Percentiles rank a stretch among this genome's conserved stretches.
phyloP scores from a whole-genome alignment of 768 basidiomycete species.

The Phlebiopsis flavidoalba region DNA sequence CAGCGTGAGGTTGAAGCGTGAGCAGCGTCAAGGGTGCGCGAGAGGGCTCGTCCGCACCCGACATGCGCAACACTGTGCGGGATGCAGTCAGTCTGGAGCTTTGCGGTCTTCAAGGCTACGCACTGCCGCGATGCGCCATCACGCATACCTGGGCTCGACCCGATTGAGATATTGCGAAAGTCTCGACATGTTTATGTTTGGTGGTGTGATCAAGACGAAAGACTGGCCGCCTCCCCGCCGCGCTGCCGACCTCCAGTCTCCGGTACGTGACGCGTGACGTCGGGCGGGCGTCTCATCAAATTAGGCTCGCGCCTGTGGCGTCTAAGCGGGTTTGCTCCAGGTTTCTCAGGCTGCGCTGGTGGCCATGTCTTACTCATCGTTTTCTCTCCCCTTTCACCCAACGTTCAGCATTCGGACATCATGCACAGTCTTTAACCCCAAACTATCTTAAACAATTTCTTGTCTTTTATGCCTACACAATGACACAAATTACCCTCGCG shows the following conservation, averaged over 20 bases:
- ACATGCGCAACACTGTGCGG: slow-evolving; percentile 63
- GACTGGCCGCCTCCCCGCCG: not conserved
- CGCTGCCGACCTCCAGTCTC: not conserved
- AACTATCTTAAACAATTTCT: not conserved
- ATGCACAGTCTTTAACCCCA: not conserved
- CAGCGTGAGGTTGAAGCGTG: slow-evolving; percentile 53
- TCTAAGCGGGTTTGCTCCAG: not conserved
- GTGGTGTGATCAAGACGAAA: not conserved
- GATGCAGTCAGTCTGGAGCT: not conserved
- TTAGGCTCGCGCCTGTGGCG: not conserved
- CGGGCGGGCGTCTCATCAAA: not conserved
- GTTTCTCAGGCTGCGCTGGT: not conserved
- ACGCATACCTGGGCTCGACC: slow-evolving; percentile 31
- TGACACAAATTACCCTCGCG: not conserved
- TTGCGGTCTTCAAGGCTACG: slow-evolving; percentile 13
- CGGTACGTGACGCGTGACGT: not conserved
- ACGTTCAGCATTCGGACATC: not conserved
- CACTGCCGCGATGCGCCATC: slow-evolving; percentile 40
- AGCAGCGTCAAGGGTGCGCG: slow-evolving; percentile 63
- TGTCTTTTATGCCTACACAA: not conserved
- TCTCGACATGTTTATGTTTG: slow-evolving; percentile 18
- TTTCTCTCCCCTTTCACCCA: not conserved
- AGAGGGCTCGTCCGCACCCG: slow-evolving; percentile 61
- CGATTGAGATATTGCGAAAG: slow-evolving; percentile 31
- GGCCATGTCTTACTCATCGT: not conserved